Percentiles rank a stretch among this genome's conserved stretches.
Evolutionary conservation across 1,284 basidiomycete species (phyloP).

Genomic region (Ganoderma lingzhi): DNA sequence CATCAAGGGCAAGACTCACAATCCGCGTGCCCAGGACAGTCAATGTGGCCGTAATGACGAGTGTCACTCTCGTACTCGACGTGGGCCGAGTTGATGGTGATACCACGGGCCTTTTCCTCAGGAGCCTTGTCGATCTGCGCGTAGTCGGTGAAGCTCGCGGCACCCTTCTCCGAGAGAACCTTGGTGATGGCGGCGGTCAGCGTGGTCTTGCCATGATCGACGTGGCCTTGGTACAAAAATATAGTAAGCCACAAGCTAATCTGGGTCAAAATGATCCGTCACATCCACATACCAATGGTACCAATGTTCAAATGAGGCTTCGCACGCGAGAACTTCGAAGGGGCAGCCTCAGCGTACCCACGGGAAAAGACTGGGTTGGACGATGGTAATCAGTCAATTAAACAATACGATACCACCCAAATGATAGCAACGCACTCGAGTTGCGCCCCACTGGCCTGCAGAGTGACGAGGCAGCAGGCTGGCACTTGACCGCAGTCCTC

Average conservation of each 20-base stretch:
- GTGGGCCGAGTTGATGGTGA: constrained; percentile 96
- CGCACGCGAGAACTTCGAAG: constrained; percentile 76
- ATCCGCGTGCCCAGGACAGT: constrained; percentile 96
- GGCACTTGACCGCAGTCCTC: constrained; percentile 40
- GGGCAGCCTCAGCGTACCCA: constrained; percentile 78
- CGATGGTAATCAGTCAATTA: background rate
- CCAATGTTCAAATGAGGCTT: constrained; percentile 99
- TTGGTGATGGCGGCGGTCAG: constrained; percentile 99
- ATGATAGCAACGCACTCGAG: constrained; percentile 31
- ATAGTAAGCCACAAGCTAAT: constrained; percentile 12
- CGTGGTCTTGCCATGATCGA: constrained; percentile 97
- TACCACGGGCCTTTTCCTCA: constrained; percentile 99
- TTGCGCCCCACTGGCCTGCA: constrained; percentile 35
- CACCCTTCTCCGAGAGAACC: constrained; percentile 83
- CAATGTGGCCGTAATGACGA: constrained; percentile 99
- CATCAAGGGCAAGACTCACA: constrained; percentile 57
- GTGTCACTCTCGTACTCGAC: constrained; percentile 96
- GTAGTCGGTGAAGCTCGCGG: constrained; percentile 98
- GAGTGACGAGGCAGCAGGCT: constrained; percentile 30
- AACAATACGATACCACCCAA: background rate
- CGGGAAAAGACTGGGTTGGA: constrained; percentile 47
- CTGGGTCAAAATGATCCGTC: constrained; percentile 11
- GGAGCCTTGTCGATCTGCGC: constrained; percentile 99
- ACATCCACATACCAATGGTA: constrained; percentile 75
- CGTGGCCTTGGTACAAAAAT: constrained; percentile 67